Base-by-base conservation (phyloP, 2,329 filamentous ascomycete genomes). In the Ophiocordyceps robertsii region DNA sequence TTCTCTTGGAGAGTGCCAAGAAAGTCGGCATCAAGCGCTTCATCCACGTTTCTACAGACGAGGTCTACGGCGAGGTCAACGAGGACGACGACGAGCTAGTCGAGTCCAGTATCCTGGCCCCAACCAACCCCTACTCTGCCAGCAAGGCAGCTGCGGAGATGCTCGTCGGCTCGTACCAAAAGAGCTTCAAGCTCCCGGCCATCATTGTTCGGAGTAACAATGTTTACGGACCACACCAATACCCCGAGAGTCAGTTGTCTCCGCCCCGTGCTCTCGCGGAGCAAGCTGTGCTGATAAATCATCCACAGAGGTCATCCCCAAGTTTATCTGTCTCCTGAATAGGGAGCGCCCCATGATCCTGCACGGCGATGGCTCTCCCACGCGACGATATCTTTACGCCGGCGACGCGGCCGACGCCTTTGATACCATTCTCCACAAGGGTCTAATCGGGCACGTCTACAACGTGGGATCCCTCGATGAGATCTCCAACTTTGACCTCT, bases 161-260 rank as follows among this genome's bases (percentile, higher is more conserved):
- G 83, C 70, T 86, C 54, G 83, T 90, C 16, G 80, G 83, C 58
- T 85, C 84, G 16, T 92, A 89, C 58, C 74, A 81, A 57, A 87
- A 84, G 65, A 85, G 80, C 60, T 89, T 88, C 68, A 82, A 83
- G 59, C 69, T 92, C 12, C 84, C 84, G 2, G 76, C 79, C 41
- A 85, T 90, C 49, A 84, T 89, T 51, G 81, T 89, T 27, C 73
- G 84, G 39, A 82, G 82, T 57, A 90, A 90, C 66, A 90, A 92
- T 53, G 83, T 90, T 29, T 90, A 89, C 53, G 85, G 85, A 0
- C 85, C 84, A 19, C 83, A 89, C 56, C 84, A 90, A 57, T 88
- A 82, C 57, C 84, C 84, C 0, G 84, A 89, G 64, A 88, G 84
- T 88, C 63, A 61, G 81, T 54, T 11, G 10, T n/a, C 53, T 13